Percentiles rank a stretch among this genome's conserved stretches.
These are phyloP conservation scores for Lantana camara DNA, from an alignment of 257 asterid species.

Conservation along the genomic window DNA sequence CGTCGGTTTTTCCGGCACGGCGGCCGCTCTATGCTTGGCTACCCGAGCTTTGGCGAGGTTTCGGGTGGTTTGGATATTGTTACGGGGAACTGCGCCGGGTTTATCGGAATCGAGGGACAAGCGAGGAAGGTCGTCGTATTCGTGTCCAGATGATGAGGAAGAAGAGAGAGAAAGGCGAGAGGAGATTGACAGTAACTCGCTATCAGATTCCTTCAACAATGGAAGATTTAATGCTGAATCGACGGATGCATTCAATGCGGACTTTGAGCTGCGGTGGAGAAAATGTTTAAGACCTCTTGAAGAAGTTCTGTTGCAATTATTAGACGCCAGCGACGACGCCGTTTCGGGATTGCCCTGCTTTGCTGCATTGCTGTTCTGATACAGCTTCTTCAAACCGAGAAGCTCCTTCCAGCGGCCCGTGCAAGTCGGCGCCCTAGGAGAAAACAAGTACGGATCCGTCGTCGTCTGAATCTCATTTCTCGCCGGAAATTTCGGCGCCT, in stretches of 20 bases:
- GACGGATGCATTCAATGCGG: conserved; percentile 38
- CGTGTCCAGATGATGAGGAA: conserved; percentile 67
- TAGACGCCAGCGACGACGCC: conserved; percentile 40
- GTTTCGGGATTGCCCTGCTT: conserved; percentile 39
- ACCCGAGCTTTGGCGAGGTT: conserved; percentile 53
- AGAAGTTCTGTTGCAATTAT: conserved; percentile 26
- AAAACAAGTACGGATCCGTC: conserved; percentile 70
- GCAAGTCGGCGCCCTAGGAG: conserved; percentile 92
- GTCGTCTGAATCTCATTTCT: conserved; percentile 57
- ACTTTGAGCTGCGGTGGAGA: conserved; percentile 63
- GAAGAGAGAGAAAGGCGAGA: conserved; percentile 72
- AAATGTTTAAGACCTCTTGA: conserved; percentile 54
- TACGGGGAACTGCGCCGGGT: conserved; percentile 33
- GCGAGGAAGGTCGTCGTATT: conserved; percentile 71
- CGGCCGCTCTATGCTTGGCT: conserved; percentile 47
- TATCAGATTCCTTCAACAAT: conserved; percentile 60
- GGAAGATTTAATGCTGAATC: conserved; percentile 60
- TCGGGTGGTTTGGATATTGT: conserved; percentile 29
- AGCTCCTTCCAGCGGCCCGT: conserved; percentile 92
- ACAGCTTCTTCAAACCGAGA: conserved; percentile 69
- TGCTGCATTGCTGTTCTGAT: conserved; percentile 53
- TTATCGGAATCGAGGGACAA: conserved; percentile 69
- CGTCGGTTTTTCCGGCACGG: conserved; percentile 48
- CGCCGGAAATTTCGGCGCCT: conserved; percentile 42
- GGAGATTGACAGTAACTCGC: conserved; percentile 51